Evolutionary conservation across 129 eudicot genomes (phyloP).

Genomic region (Smallanthus sonchifolius): DNA sequence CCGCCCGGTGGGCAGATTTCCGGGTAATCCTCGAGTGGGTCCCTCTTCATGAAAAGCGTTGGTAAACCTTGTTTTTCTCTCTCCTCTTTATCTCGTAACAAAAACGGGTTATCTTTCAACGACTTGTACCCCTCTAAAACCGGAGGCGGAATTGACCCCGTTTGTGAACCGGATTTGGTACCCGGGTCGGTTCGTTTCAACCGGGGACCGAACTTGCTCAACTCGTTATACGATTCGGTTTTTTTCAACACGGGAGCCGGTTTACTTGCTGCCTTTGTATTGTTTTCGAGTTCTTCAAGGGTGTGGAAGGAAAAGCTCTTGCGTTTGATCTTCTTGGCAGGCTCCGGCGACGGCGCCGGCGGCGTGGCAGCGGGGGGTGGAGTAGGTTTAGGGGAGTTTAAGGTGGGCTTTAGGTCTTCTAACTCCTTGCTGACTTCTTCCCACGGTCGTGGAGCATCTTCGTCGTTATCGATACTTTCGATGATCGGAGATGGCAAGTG

Average conservation of each 20-base stretch:
- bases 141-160: conserved; percentile 25
- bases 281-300: conserved; percentile 72
- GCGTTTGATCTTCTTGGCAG: conserved; percentile 37
- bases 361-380: conserved; percentile 6
- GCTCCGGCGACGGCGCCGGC: not conserved
- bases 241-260: conserved; percentile 31
- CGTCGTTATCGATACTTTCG: conserved; percentile 60
- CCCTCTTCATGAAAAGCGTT: conserved; percentile 32
- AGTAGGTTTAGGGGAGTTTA: conserved; percentile 29
- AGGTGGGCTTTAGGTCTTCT: conserved; percentile 67
- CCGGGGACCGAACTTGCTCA: conserved; percentile 22
- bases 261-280: conserved; percentile 3
- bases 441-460: conserved; percentile 79
- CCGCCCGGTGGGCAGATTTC: conserved; percentile 93
- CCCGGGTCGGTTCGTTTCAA: conserved; percentile 24
- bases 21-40: conserved; percentile 74
- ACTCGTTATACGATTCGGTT: conserved; percentile 32
- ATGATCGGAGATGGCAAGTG: conserved; percentile 50
- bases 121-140: conserved; percentile 43
- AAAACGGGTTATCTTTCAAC: conserved; percentile 68
- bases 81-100: conserved; percentile 53
- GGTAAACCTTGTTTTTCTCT: conserved; percentile 68
- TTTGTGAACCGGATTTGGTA: conserved; percentile 14
- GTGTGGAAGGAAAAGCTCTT: conserved; percentile 82
- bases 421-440: conserved; percentile 79